Evolutionary conservation across 345 rosid species (phyloP), one percentile per base, ranked within the genome.

Genomic region (Raphanus raphanistrum): DNA sequence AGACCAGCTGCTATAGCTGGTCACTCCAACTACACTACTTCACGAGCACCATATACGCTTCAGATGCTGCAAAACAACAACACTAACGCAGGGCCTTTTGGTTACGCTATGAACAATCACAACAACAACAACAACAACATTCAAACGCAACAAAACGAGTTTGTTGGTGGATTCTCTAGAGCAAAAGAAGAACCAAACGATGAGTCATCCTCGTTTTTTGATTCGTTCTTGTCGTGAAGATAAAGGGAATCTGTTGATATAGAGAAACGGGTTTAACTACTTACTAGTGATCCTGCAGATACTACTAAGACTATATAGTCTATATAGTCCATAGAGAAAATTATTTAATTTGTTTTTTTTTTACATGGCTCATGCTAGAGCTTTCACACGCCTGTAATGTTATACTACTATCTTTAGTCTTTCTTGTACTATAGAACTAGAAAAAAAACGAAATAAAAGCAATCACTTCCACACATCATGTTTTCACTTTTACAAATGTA

Each of bases 101-200:
- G 86, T 16, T 84, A 87, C 72, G 41, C 76, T 0, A 79, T 84
- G 85, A 87, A 78, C 15, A 41, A 3, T 10, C n/a, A 45, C 85
- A 78, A 72, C 6, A 72, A 73, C 1, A 68, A 21, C 21, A 59
- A 28, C 77, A 65, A 8, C 45, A 67, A 66, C 58, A 36, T 69
- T 68, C 86, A 82, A 58, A 58, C 75, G 8, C 86, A 76, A 79
- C 74, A 79, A 7, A 65, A 80, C 9, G 65, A 84, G 50, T 83
- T 78, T 25, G 81, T 62, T 21, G 80, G 74, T 31, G 72, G 80
- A 31, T 84, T 82, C 64, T 36, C 83, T 13, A 81, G 88, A 82
- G 80, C 96, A 11, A 94, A 94, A 76, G 94, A 92, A 79, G 98
- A 94, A 77, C 89, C 90, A 26, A 80, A 73, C 60, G 96, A 88